Evolutionary conservation across 495 filamentous ascomycete genomes (phyloP), one percentile per base, ranked within the genome.

Genomic region (Chaetomium fimeti): DNA sequence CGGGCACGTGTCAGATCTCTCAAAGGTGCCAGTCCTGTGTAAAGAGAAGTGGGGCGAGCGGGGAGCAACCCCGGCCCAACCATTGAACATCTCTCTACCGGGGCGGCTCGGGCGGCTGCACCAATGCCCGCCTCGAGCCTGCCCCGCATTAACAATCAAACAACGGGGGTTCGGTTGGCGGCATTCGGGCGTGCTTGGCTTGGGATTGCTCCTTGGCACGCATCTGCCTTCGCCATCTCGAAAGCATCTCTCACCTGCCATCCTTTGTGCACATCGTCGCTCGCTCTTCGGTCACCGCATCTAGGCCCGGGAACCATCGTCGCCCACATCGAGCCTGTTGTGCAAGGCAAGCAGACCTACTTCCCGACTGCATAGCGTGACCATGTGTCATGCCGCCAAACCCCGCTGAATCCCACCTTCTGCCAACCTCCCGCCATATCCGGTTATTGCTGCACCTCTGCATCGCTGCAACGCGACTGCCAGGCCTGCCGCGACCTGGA

Each of bases 391-490:
- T 58, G 25, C 45, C 18, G 43, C 32, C 28, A 25, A 28, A 45
- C 62, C 54, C 62, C 62, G 47, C 62, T 55, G 42, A 63, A 9
- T 52, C 28, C 57, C 25, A 16, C 32, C 43, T 7, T 18, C 45
- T 51, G 28, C 58, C 28, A 25, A 61, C 58, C 57, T 49, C 42
- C 57, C 65, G 65, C 65, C 36, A 52, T 32, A 67, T 67, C 65
- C 65, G 65, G 65, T 36, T 32, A 27, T 5, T 20, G 45, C 45
- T 49, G 40, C 38, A 47, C 13, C 15, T 1, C n/a, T 47, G 43
- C 28, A 7, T 22, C 20, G 29, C 58, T 36, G 20, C 48, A 32
- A 28, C 45, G 25, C 16, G 18, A 49, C 15, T 22, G 43, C 22
- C 29, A 3, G 49, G 22, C 51, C 54, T 56, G 32, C 54, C 51